A percentile compares a stretch with the other conserved stretches of the same genome.
These are phyloP conservation scores for Eimeria necatrix DNA, from an alignment of 169 alveolate species.

Conservation along the genomic window DNA sequence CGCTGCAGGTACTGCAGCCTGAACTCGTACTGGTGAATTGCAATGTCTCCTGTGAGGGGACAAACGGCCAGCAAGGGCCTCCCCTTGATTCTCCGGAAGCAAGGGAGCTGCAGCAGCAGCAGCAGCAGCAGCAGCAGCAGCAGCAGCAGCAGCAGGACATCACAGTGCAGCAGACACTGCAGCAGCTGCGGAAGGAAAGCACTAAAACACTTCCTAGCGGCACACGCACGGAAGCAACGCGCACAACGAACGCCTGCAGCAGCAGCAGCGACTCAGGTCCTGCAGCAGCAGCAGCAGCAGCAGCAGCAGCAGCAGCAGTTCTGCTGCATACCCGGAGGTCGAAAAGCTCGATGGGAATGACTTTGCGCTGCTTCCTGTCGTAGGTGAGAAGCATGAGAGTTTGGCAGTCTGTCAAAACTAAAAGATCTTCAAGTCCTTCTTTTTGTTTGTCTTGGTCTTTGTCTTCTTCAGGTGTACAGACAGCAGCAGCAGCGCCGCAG, in stretches of 20 bases:
- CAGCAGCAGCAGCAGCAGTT: slow-evolving; percentile 48
- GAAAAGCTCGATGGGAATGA: neutral
- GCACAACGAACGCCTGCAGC: neutral
- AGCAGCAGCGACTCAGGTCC: slow-evolving; percentile 11
- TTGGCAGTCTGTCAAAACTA: slow-evolving; percentile 6
- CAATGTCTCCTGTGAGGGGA: slow-evolving; percentile 63
- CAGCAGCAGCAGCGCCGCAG: neutral
- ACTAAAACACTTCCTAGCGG: neutral
- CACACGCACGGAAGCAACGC: neutral
- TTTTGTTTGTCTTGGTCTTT: neutral
- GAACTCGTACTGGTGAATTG: slow-evolving; percentile 65
- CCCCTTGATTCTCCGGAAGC: slow-evolving; percentile 48
- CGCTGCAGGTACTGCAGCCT: slow-evolving; percentile 58
- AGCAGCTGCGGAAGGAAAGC: neutral
- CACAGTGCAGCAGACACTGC: neutral
- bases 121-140: slow-evolving; percentile 26
- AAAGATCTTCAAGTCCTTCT: slow-evolving; percentile 31
- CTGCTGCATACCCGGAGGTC: neutral
- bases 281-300: slow-evolving; percentile 30
- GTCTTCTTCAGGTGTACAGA: neutral
- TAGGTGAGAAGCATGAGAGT: neutral
- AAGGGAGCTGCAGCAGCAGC: slow-evolving; percentile 60
- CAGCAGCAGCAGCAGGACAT: neutral
- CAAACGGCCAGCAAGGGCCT: slow-evolving; percentile 68
- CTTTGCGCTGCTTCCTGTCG: slow-evolving; percentile 21